Conservation (phyloP, 208 protist species). For the Trichomonas gallinae region DNA sequence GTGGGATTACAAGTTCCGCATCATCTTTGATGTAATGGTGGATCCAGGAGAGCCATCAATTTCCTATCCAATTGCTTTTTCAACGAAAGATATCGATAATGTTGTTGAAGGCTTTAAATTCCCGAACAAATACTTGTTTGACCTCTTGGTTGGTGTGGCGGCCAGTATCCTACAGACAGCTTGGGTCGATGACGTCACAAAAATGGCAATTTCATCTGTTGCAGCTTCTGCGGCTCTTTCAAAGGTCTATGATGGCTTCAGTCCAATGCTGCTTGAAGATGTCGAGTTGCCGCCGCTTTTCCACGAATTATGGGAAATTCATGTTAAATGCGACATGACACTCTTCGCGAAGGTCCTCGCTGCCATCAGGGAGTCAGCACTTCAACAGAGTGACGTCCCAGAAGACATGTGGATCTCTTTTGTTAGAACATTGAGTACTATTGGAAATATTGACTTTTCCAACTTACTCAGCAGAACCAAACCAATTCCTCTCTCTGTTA, state of each 20-base stretch:
- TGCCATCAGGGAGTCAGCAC: background rate
- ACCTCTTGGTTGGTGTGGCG: background rate
- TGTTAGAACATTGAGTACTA: background rate
- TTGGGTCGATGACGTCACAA: background rate
- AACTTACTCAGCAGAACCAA: background rate
- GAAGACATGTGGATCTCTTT: constrained; percentile 10
- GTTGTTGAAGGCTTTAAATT: background rate
- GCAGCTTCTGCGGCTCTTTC: background rate
- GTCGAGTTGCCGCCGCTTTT: background rate
- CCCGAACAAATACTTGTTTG: background rate
- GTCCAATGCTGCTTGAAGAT: background rate
- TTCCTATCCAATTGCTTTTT: background rate
- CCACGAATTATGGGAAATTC: background rate
- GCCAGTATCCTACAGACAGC: background rate
- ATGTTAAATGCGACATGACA: background rate
- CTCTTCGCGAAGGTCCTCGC: background rate
- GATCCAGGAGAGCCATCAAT: background rate
- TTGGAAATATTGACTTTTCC: background rate
- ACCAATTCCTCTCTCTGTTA: background rate
- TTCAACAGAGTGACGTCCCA: background rate
- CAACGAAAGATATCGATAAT: background rate
- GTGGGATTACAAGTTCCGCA: background rate
- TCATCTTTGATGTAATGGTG: background rate
- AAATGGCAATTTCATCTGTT: background rate
- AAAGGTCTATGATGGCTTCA: background rate